Conservation (phyloP, 2,329 filamentous ascomycete species). For the Coniella lustricola region DNA sequence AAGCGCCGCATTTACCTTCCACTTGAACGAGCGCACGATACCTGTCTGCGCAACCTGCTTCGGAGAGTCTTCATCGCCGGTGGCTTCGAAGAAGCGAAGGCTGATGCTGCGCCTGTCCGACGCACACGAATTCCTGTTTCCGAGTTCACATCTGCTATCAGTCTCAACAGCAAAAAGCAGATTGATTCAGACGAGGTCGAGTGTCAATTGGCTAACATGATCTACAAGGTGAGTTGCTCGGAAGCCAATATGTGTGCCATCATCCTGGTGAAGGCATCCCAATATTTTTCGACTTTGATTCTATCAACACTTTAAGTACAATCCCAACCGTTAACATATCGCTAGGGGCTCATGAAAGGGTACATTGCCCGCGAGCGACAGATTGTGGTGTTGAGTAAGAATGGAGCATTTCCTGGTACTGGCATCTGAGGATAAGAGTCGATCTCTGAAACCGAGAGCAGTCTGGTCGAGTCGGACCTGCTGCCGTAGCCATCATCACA, state of each 20-base stretch:
- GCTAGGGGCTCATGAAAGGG: constrained; percentile 87
- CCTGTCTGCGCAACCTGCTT: constrained; percentile 83
- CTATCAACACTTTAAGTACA: background rate
- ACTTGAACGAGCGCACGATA: constrained; percentile 83
- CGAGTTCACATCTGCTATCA: constrained; percentile 80
- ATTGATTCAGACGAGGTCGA: constrained; percentile 91
- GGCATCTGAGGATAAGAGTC: constrained; percentile 56
- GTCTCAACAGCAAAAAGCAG: constrained; percentile 59
- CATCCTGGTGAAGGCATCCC: background rate
- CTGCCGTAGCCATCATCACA: too few species aligned
- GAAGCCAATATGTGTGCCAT: background rate
- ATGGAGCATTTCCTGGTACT: constrained; percentile 87
- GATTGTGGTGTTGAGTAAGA: constrained; percentile 89
- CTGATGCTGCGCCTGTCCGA: constrained; percentile 44
- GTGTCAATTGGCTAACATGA: constrained; percentile 90
- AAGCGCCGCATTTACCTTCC: constrained; percentile 91
- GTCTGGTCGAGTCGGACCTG: too few species aligned
- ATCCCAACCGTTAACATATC: constrained; percentile 21
- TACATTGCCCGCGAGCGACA: constrained; percentile 90
- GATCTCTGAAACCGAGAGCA: too few species aligned
- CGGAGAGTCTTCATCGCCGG: constrained; percentile 84
- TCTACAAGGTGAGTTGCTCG: constrained; percentile 73
- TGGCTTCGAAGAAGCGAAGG: constrained; percentile 71
- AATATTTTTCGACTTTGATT: background rate
- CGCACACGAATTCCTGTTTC: constrained; percentile 73